These are phyloP conservation scores for Penicillium hordei DNA, from an alignment of 2,329 filamentous ascomycete genomes.

Conservation along the genomic window DNA sequence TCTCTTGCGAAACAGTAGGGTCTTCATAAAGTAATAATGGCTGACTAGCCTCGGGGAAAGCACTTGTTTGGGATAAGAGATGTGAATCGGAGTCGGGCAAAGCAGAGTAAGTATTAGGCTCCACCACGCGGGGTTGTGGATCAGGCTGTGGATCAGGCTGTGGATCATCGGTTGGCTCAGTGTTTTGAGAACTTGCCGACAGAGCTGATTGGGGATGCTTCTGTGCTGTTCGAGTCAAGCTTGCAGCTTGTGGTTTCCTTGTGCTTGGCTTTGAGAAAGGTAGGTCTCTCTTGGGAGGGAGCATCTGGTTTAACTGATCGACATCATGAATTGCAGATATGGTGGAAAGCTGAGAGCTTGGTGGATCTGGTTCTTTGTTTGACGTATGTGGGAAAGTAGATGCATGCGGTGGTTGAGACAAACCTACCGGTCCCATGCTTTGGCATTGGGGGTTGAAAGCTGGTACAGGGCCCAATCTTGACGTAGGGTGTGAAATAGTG, in stretches of 20 bases:
- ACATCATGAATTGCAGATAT: slow-evolving; percentile 29
- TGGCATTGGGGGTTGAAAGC: not conserved
- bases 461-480: not conserved
- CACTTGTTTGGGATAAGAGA: not conserved
- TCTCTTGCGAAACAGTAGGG: not conserved
- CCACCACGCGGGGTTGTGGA: not conserved
- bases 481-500: not conserved
- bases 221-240: not conserved
- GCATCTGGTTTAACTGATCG: slow-evolving; percentile 33
- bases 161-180: not conserved
- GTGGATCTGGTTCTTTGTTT: not conserved
- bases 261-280: slow-evolving; percentile 38
- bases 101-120: not conserved
- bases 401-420: not conserved
- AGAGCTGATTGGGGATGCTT: not conserved
- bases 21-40: not conserved
- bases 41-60: not conserved
- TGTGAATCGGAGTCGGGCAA: not conserved
- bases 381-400: not conserved
- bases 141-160: not conserved
- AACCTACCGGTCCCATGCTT: not conserved
- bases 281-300: slow-evolving; percentile 46
- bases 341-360: slow-evolving; percentile 25
- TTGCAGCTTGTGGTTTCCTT: slow-evolving; percentile 14
- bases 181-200: not conserved